Evolutionary conservation across 2,329 filamentous ascomycete genomes (phyloP), one percentile per base, ranked within the genome.

Genomic region (Fusarium begoniae): DNA sequence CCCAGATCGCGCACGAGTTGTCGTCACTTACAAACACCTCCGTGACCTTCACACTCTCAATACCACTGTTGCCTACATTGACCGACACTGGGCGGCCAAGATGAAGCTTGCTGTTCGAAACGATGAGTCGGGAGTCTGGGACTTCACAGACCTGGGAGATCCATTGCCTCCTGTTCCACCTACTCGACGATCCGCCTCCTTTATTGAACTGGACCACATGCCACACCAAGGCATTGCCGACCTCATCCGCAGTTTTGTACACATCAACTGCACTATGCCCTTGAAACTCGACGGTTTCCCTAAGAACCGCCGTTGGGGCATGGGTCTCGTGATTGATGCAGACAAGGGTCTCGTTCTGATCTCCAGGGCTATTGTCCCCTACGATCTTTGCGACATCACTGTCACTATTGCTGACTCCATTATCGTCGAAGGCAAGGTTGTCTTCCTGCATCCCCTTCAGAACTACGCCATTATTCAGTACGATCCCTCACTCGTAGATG

Each of bases 261-360:
- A 96, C 44, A 93, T 99, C 63, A 92, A 94, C 73, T 97, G 95
- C 78, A 93, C 92, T 30, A 96, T 99, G 92, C 96, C 96, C 0
- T 86, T 99, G 71, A 98, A 98, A 86, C 89, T 99, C 15, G 96
- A 99, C 81, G 96, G 96, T n/a, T 99, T 98, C 81, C 97, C 96
- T 11, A 94, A 96, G 82, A 94, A 96, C 75, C 90, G 95, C 55
- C 96, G 97, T 84, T 96, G 95, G 85, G 96, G 96, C 2, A 98
- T 98, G 87, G 96, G 96, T 44, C 86, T 99, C 43, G 96, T 99
- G n/a, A 94, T 99, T 71, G 96, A 99, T 83, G 96, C 97, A 2
- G 94, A 97, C 69, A 96, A 98, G 84, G 96, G 96, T 24, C 88
- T 99, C 24, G 96, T 99, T 12, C 90, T 98, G 68, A 96, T 98